Conservation (phyloP, 1,284 basidiomycete genomes). For the Microbotryomycetes sp. region DNA sequence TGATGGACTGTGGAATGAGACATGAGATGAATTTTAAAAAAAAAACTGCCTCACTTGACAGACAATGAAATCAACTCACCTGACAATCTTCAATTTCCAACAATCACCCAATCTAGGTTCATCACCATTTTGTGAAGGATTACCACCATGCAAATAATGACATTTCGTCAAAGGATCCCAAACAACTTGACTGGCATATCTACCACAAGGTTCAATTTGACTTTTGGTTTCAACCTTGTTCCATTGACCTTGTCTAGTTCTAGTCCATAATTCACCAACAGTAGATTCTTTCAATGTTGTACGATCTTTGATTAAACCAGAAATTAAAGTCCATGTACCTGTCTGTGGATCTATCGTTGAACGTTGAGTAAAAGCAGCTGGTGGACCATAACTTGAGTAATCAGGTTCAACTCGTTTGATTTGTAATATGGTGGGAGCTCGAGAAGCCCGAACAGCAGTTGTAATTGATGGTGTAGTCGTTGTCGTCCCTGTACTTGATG, state of each 20-base stretch:
- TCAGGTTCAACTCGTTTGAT: constrained; percentile 25
- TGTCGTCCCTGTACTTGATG: neutral
- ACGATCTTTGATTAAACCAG: constrained; percentile 33
- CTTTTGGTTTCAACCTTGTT: constrained; percentile 22
- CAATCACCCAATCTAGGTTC: constrained; percentile 39
- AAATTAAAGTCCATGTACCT: constrained; percentile 40
- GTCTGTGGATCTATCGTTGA: constrained; percentile 37
- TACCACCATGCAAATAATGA: constrained; percentile 43
- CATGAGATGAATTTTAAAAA: neutral
- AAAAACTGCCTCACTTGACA: neutral
- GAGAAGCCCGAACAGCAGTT: neutral
- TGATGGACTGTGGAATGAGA: constrained; percentile 26
- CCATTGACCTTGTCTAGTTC: constrained; percentile 18
- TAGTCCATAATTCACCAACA: constrained; percentile 4
- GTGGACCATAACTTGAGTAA: constrained; percentile 34
- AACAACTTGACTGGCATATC: constrained; percentile 37
- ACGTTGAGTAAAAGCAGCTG: constrained; percentile 41
- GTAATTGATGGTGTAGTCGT: neutral
- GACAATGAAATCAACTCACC: constrained; percentile 10
- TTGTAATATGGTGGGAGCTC: constrained; percentile 21
- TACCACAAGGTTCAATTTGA: constrained; percentile 10
- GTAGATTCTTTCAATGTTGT: constrained; percentile 1
- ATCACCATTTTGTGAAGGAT: constrained; percentile 33
- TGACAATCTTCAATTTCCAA: constrained; percentile 39
- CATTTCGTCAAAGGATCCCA: constrained; percentile 39